Evolutionary conservation across 805 yeast species (phyloP).

Genomic region (Allodekkera sacchari): DNA sequence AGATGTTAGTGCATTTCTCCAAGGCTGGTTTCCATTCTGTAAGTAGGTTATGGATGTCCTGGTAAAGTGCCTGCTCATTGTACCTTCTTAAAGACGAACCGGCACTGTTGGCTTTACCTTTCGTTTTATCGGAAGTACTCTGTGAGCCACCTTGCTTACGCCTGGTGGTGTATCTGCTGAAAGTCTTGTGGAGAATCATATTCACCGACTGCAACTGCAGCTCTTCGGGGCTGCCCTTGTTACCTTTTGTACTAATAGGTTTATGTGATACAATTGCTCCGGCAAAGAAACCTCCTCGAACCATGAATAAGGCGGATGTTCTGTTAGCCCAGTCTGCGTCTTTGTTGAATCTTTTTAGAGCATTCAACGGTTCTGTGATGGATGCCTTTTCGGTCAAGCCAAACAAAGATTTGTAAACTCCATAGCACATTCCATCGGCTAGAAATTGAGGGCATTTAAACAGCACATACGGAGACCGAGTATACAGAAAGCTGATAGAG

Average conservation of each 20-base stretch:
- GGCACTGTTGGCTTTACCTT: slow-evolving; percentile 94
- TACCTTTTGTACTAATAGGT: slow-evolving; percentile 48
- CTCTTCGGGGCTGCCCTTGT: slow-evolving; percentile 38
- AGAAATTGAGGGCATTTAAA: slow-evolving; percentile 43
- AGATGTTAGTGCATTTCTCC: slow-evolving; percentile 58
- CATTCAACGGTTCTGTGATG: slow-evolving; percentile 44
- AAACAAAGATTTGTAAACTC: slow-evolving; percentile 60
- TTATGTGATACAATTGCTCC: slow-evolving; percentile 84
- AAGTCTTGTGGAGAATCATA: slow-evolving; percentile 69
- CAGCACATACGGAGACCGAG: slow-evolving; percentile 61
- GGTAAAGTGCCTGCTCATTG: slow-evolving; percentile 74
- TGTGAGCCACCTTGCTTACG: slow-evolving; percentile 98
- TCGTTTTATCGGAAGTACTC: slow-evolving; percentile 81
- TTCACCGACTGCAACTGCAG: slow-evolving; percentile 56
- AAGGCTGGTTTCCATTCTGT: slow-evolving; percentile 56
- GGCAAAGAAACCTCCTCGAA: slow-evolving; percentile 98
- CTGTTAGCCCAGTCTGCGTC: slow-evolving; percentile 17
- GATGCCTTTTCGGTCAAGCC: slow-evolving; percentile 28
- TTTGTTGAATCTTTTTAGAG: slow-evolving; percentile 24
- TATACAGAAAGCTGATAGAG: slow-evolving; percentile 46
- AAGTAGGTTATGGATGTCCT: slow-evolving; percentile 69
- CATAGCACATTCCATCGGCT: slow-evolving; percentile 43
- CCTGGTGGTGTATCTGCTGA: slow-evolving; percentile 92
- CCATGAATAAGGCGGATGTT: slow-evolving; percentile 77
- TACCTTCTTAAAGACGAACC: slow-evolving; percentile 86